Evolutionary conservation across 768 basidiomycete species (phyloP).

Genomic region (Agaricus subrufescens): DNA sequence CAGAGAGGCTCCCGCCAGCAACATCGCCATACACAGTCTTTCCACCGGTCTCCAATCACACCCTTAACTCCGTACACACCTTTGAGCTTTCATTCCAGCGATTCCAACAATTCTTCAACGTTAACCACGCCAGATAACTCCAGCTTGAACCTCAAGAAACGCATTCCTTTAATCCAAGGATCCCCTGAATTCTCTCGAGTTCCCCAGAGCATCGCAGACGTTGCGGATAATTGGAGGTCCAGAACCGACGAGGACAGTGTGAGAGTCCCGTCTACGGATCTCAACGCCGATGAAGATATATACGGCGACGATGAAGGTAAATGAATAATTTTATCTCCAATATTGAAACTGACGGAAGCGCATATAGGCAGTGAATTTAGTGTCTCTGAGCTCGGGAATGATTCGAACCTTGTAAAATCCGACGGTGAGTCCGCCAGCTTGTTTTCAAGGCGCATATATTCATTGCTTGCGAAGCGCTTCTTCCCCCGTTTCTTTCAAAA

Average conservation of each 20-base stretch:
- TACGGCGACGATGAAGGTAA: conserved; percentile 43
- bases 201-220: conserved; percentile 46
- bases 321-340: conserved; percentile 12
- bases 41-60: conserved; percentile 55
- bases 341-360: conserved; percentile 26
- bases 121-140: conserved; percentile 58
- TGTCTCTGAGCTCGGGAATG: conserved; percentile 43
- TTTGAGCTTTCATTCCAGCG: conserved; percentile 61
- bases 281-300: conserved; percentile 44
- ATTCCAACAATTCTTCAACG: conserved; percentile 45
- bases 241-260: conserved; percentile 70
- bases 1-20: conserved; percentile 52
- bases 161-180: conserved; percentile 41
- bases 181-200: conserved; percentile 20
- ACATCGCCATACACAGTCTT: conserved; percentile 40
- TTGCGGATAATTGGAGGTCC: conserved; percentile 67
- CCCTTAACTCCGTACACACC: conserved; percentile 70
- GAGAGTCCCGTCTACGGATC: conserved; percentile 46
- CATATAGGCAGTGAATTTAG: conserved; percentile 50
- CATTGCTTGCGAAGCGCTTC: conserved; percentile 36
- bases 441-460: conserved; percentile 3
- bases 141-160: conserved; percentile 32
- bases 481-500: conserved; percentile 51
- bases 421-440: conserved; percentile 33
- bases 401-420: conserved; percentile 38